Evolutionary conservation across 768 basidiomycete genomes (phyloP).

Genomic region (Lactarius hengduanensis): DNA sequence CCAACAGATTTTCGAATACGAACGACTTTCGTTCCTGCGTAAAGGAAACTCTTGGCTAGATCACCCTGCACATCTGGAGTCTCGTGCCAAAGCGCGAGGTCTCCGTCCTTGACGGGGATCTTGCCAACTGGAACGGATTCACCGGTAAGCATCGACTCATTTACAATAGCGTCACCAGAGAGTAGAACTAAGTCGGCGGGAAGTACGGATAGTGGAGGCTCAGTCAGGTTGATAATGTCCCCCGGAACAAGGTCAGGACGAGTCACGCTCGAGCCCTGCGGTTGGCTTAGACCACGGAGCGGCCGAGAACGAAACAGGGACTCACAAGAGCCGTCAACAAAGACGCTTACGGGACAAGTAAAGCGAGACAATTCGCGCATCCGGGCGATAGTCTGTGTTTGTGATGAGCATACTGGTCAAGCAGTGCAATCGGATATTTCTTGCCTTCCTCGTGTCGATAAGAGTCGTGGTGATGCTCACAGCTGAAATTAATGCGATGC

Average conservation of each 20-base stretch:
- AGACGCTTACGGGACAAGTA: constrained; percentile 69
- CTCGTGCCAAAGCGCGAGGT: constrained; percentile 67
- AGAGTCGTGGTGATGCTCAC: constrained; percentile 83
- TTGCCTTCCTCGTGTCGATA: constrained; percentile 86
- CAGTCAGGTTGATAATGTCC: constrained; percentile 87
- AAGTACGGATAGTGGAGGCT: constrained; percentile 65
- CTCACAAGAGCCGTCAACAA: constrained; percentile 60
- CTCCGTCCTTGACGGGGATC: constrained; percentile 75
- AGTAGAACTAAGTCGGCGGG: constrained; percentile 92
- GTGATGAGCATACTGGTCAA: background rate
- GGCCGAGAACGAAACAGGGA: background rate
- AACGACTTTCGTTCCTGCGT: constrained; percentile 88
- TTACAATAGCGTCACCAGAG: constrained; percentile 95
- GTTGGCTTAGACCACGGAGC: constrained; percentile 5
- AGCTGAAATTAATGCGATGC: constrained; percentile 88
- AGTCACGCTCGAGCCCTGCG: constrained; percentile 72
- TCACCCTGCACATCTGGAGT: constrained; percentile 58
- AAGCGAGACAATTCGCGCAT: constrained; percentile 98
- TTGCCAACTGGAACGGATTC: constrained; percentile 98
- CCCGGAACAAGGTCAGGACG: constrained; percentile 83
- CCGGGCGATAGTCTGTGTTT: constrained; percentile 72
- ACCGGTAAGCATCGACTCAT: constrained; percentile 99
- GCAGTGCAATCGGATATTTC: constrained; percentile 22
- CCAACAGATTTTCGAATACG: constrained; percentile 68
- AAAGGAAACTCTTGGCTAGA: constrained; percentile 79